Conservation (phyloP, 371 early-diverging fungal genomes). For the Thermomucor indicae-seudaticae region DNA sequence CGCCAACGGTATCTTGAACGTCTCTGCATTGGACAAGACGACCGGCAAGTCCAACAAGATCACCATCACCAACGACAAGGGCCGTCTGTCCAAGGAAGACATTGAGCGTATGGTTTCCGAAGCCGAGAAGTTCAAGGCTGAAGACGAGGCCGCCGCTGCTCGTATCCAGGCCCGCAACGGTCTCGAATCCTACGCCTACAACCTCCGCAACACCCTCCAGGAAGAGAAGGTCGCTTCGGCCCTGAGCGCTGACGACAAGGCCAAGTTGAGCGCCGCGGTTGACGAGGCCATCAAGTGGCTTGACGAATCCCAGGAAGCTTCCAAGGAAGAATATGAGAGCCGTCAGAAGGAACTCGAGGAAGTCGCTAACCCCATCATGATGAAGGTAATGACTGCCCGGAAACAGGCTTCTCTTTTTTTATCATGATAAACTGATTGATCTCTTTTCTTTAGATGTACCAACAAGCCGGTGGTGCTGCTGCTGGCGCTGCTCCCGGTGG, state of each 20-base stretch:
- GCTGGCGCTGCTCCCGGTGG: conserved; percentile 57
- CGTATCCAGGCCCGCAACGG: conserved; percentile 89
- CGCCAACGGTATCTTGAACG: conserved; percentile 97
- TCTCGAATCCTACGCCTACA: conserved; percentile 92
- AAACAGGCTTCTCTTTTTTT: no score
- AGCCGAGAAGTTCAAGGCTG: conserved; percentile 95
- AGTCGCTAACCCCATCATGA: conserved; percentile 88
- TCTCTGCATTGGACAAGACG: conserved; percentile 93
- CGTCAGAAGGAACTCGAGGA: conserved; percentile 86
- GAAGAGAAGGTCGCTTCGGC: conserved; percentile 87
- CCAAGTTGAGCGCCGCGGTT: conserved; percentile 75
- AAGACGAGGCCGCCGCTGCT: conserved; percentile 88
- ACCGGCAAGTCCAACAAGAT: conserved; percentile 94
- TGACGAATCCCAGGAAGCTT: conserved; percentile 82
- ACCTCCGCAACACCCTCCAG: conserved; percentile 82
- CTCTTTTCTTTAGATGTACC: no score
- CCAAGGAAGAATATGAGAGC: conserved; percentile 88
- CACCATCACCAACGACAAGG: conserved; percentile 98
- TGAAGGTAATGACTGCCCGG: no score
- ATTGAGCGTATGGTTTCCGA: conserved; percentile 96
- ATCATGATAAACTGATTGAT: conserved; percentile 50
- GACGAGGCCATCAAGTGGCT: conserved; percentile 85
- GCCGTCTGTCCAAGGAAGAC: conserved; percentile 95
- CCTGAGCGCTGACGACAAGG: conserved; percentile 83
- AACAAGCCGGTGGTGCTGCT: conserved; percentile 83